Base-by-base conservation (phyloP, 345 rosid genomes). In the Eucalyptus tenuipes region DNA sequence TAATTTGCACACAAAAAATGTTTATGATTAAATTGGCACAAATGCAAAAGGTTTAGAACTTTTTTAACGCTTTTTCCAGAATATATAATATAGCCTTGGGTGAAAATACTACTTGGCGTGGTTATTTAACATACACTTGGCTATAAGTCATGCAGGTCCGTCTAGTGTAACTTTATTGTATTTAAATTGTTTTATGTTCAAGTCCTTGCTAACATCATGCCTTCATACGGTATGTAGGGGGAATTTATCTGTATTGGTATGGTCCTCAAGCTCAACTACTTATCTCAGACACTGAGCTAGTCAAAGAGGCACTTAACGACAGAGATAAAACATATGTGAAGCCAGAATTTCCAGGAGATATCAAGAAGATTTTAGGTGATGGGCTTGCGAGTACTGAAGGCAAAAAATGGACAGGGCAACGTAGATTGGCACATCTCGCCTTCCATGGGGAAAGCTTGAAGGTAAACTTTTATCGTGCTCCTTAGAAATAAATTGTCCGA, bases 401-500 rank as follows among this genome's bases (percentile, higher is more conserved):
- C 29, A 86, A 88, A 42, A 93, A 93, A 90, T 94, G 95, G 93
- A 25, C 7, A 3, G 91, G 85, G 90, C 88, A 87, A 44, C 93
- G 92, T 48, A 93, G 92, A 87, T 88, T 93, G 45, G 93, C 95
- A 37, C 92, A 91, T 87, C 90, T 89, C 40, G 93, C 93, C 53
- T 94, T 94, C 88, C 93, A 92, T 89, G 92, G 92, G 2, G 93
- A 94, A 61, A 86, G 90, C 91, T 90, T 94, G 88, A 92, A 89
- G 86, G 94, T 92, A 90, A 49, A 33, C 22, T 66, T 66, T n/a
- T 14, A 66, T 66, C 2, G 20, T 66, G 75, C 24, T 68, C 42
- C 42, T 68, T 31, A 31, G 42, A 68, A 68, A 16, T 68, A 42
- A 31, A 68, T n/a, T 33, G 18, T 66, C 40, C 5, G 27, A 22